These are phyloP conservation scores for Rhizopogon vinicolor DNA, from an alignment of 768 basidiomycete genomes.

Conservation along the genomic window DNA sequence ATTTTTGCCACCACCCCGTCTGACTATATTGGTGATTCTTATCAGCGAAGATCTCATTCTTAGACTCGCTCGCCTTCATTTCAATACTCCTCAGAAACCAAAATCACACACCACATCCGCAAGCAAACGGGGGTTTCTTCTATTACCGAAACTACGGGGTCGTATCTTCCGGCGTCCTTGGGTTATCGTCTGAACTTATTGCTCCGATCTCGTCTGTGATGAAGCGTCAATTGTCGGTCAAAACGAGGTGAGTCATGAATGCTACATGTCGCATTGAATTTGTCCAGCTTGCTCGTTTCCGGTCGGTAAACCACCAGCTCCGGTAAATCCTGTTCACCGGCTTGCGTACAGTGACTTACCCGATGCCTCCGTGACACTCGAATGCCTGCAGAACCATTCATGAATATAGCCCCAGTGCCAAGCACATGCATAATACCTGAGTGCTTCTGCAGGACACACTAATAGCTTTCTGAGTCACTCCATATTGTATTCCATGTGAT, in stretches of 20 bases:
- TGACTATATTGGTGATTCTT: too few relatives aligned
- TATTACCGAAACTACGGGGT: too few relatives aligned
- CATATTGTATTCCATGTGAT: not conserved
- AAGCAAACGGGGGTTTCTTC: too few relatives aligned
- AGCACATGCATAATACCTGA: not conserved
- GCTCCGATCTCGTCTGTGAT: not conserved
- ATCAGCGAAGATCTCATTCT: too few relatives aligned
- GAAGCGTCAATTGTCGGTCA: not conserved
- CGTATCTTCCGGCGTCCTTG: too few relatives aligned
- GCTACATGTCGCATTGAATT: too few relatives aligned
- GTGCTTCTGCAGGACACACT: not conserved
- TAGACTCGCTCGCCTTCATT: too few relatives aligned
- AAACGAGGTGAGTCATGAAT: not conserved
- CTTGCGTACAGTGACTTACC: too few relatives aligned
- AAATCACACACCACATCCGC: too few relatives aligned
- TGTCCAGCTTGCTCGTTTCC: not conserved
- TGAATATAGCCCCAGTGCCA: not conserved
- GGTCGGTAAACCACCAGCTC: not conserved
- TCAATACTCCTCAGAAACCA: too few relatives aligned
- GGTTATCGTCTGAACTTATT: not conserved
- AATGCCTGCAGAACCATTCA: not conserved
- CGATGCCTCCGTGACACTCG: not conserved
- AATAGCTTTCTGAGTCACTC: not conserved
- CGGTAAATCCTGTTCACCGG: not conserved
- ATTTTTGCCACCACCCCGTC: too few relatives aligned